Evolutionary conservation across 805 yeast genomes (phyloP).

Genomic region (Lipomyces japonicus): DNA sequence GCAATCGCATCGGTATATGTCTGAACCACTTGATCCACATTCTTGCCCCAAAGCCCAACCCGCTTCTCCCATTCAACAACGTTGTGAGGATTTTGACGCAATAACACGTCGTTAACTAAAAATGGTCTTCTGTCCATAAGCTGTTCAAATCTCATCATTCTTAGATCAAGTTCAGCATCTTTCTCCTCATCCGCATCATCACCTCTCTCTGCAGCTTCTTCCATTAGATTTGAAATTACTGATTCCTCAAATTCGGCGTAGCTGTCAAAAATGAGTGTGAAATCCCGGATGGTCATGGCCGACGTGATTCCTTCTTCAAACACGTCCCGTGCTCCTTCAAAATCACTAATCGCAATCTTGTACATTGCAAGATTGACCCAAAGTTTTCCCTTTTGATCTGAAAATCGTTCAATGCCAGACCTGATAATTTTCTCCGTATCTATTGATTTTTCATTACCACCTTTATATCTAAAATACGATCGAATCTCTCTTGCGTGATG

Average conservation of each 20-base stretch:
- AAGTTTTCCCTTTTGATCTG: slow-evolving; percentile 57
- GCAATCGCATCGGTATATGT: slow-evolving; percentile 65
- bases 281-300: slow-evolving; percentile 56
- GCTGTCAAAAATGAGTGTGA: slow-evolving; percentile 59
- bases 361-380: slow-evolving; percentile 49
- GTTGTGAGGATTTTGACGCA: slow-evolving; percentile 59
- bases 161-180: slow-evolving; percentile 42
- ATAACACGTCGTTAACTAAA: slow-evolving; percentile 60
- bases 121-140: slow-evolving; percentile 56
- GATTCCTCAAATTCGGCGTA: slow-evolving; percentile 60
- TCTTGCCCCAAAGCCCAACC: slow-evolving; percentile 44
- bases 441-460: slow-evolving; percentile 18
- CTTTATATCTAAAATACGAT: background rate
- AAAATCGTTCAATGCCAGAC: slow-evolving; percentile 44
- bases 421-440: slow-evolving; percentile 41
- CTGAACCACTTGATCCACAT: slow-evolving; percentile 46
- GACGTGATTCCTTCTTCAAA: slow-evolving; percentile 49
- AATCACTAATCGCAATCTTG: slow-evolving; percentile 42
- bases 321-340: slow-evolving; percentile 41
- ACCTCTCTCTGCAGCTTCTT: slow-evolving; percentile 27
- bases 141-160: slow-evolving; percentile 49
- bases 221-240: slow-evolving; percentile 39
- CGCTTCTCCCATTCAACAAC: slow-evolving; percentile 69
- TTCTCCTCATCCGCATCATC: slow-evolving; percentile 15
- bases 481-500: slow-evolving; percentile 29